A percentile compares a stretch with the other conserved stretches of the same genome.
phyloP scores from a whole-genome alignment of 352 stramenopile genomes.

The Globisporangium irregulare region DNA sequence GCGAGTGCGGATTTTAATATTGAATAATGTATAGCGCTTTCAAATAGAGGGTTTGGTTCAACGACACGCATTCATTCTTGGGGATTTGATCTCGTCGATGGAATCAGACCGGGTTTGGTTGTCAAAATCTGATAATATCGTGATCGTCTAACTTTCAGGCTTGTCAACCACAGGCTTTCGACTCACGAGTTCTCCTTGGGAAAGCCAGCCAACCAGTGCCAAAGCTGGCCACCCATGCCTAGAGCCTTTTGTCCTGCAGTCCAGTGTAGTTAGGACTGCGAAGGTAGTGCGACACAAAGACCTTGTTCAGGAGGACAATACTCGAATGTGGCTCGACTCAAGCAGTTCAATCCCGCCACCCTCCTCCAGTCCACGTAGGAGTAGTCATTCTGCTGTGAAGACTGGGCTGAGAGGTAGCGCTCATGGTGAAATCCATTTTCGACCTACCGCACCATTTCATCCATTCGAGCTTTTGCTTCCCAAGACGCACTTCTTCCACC shows the following conservation, averaged over 20 bases:
- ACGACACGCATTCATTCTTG: not conserved
- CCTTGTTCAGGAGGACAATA: not conserved
- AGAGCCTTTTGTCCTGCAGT: not conserved
- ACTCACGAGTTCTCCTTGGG: no score
- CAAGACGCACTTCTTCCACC: not conserved
- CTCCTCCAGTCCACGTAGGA: not conserved
- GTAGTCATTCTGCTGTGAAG: no score
- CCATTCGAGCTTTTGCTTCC: conserved; percentile 2
- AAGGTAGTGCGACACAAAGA: no score
- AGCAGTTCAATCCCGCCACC: not conserved
- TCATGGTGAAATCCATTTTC: not conserved
- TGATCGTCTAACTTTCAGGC: no score
- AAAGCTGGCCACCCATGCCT: not conserved
- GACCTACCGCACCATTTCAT: not conserved
- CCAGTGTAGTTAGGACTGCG: not conserved
- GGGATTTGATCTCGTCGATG: not conserved
- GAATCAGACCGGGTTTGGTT: not conserved
- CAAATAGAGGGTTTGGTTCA: not conserved
- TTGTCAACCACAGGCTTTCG: no score
- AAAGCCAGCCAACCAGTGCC: no score
- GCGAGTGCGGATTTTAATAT: not conserved
- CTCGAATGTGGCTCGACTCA: not conserved
- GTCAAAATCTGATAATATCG: not conserved
- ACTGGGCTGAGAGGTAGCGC: no score
- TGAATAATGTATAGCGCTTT: not conserved